Evolutionary conservation across 2,329 filamentous ascomycete species (phyloP).

Genomic region (Alternaria postmessia): DNA sequence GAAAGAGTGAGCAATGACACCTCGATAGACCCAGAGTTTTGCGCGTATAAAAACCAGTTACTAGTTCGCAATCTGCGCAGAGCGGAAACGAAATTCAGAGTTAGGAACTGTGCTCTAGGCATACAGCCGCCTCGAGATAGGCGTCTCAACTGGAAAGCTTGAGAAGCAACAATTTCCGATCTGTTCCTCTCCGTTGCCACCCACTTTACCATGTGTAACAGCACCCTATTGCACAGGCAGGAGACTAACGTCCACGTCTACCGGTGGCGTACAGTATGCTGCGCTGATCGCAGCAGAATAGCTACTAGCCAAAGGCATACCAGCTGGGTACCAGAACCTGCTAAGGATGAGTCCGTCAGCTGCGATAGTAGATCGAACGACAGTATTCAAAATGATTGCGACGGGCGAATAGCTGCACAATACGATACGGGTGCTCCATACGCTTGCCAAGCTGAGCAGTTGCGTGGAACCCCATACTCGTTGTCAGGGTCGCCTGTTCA

Average conservation of each 20-base stretch:
- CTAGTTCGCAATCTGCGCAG: background rate
- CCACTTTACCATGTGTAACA: too few relatives aligned
- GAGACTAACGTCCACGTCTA: conserved; percentile 24
- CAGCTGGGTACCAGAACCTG: conserved; percentile 21
- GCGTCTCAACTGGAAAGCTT: too few relatives aligned
- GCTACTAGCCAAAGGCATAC: conserved; percentile 38
- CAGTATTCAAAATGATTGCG: conserved; percentile 17
- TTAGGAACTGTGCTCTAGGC: too few relatives aligned
- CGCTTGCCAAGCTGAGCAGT: too few relatives aligned
- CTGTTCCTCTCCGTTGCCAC: too few relatives aligned
- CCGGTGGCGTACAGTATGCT: conserved; percentile 36
- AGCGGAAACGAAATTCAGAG: too few relatives aligned
- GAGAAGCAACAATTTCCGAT: too few relatives aligned
- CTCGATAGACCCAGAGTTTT: background rate
- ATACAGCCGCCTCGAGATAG: background rate
- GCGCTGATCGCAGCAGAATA: conserved; percentile 48
- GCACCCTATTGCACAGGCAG: too few relatives aligned
- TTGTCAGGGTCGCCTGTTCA: too few relatives aligned
- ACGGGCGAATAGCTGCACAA: too few relatives aligned
- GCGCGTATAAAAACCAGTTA: background rate
- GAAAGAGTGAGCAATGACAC: background rate
- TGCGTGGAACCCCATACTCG: too few relatives aligned
- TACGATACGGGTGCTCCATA: too few relatives aligned
- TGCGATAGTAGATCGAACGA: conserved; percentile 18
- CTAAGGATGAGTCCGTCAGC: conserved; percentile 22